Percentiles rank a stretch among this genome's conserved stretches.
These are phyloP conservation scores for Macrophomina pseudophaseolina DNA, from an alignment of 2,329 filamentous ascomycete genomes.

Conservation along the genomic window DNA sequence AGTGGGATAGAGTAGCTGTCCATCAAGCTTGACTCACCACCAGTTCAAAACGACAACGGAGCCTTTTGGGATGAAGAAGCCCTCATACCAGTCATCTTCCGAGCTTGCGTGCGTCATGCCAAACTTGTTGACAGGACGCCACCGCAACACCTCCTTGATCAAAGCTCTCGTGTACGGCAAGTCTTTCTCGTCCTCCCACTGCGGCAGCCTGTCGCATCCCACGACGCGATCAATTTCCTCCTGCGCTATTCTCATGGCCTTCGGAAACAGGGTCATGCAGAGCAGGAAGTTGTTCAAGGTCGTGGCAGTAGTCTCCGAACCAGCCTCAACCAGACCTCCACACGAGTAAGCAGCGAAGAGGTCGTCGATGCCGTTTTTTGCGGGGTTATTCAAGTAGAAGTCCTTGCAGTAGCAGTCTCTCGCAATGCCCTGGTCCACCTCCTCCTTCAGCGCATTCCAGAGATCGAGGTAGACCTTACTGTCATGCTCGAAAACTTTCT, in stretches of 20 bases:
- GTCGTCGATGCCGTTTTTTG: constrained; percentile 40
- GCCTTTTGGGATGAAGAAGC: constrained; percentile 53
- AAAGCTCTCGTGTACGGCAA: constrained; percentile 39
- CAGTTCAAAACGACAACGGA: constrained; percentile 45
- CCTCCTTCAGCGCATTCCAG: constrained; percentile 41
- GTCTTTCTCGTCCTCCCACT: constrained; percentile 32
- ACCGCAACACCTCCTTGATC: constrained; percentile 37
- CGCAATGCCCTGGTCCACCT: constrained; percentile 42
- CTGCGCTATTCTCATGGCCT: constrained; percentile 29
- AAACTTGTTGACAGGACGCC: constrained; percentile 44
- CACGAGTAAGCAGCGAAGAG: neutral
- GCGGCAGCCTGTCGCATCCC: constrained; percentile 31
- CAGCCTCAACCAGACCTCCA: constrained; percentile 38
- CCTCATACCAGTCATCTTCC: constrained; percentile 54
- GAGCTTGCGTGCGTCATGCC: constrained; percentile 53
- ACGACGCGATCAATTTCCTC: constrained; percentile 33
- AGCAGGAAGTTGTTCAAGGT: constrained; percentile 31
- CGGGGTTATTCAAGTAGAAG: constrained; percentile 40
- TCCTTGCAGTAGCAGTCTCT: constrained; percentile 34
- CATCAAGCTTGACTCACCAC: constrained; percentile 29
- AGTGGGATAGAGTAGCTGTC: constrained; percentile 8
- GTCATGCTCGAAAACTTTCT: constrained; percentile 43
- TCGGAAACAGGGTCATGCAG: constrained; percentile 30
- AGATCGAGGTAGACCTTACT: constrained; percentile 45
- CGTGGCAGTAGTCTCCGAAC: constrained; percentile 34